Base-by-base conservation (phyloP, 768 basidiomycete genomes). In the Dentipellis fragilis region DNA sequence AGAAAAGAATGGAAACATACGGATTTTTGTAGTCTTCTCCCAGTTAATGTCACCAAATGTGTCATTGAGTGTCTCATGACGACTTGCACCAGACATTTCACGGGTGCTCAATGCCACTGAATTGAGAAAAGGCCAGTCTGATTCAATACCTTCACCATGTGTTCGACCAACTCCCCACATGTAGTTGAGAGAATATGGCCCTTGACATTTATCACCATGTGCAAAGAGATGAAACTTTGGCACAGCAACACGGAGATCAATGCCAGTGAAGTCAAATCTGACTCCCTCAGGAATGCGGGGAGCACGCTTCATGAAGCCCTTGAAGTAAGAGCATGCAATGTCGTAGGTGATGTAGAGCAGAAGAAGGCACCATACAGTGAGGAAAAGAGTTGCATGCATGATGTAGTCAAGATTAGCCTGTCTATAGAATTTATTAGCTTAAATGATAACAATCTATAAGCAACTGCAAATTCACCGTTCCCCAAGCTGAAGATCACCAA, bases 141-240 rank as follows among this genome's bases (percentile, higher is more conserved):
- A 29, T 49, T 66, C 62, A 3, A 63, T 52, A 14, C 45, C 55
- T 45, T 66, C 64, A 1, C 65, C 64, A 45, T 63, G 57, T 10
- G 55, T 57, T 2, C 54, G 42, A 4, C 62, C 65, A 21, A 55
- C 55, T 2, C 59, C 55, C 0, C 19, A 10, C 16, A 29, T 36
- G 37, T 50, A 59, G n/a, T 57, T 56, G 36, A 64, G 45, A 1
- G 59, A 63, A 39, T 57, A 64, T 1, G 54, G 22, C 14, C 49
- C 23, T 42, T 60, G 58, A 45, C 64, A 65, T 2, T 53, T 38
- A 7, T 49, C 38, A 3, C 56, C 54, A 48, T 65, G 64, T 9
- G 52, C 64, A 14, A 45, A 17, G 2, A 61, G 37, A 47, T 65
- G 64, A 17, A 60, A 59, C 19, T 55, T 58, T 12, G 53, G 57